phyloP scores from a whole-genome alignment of 345 rosid genomes.

The Pistacia vera region DNA sequence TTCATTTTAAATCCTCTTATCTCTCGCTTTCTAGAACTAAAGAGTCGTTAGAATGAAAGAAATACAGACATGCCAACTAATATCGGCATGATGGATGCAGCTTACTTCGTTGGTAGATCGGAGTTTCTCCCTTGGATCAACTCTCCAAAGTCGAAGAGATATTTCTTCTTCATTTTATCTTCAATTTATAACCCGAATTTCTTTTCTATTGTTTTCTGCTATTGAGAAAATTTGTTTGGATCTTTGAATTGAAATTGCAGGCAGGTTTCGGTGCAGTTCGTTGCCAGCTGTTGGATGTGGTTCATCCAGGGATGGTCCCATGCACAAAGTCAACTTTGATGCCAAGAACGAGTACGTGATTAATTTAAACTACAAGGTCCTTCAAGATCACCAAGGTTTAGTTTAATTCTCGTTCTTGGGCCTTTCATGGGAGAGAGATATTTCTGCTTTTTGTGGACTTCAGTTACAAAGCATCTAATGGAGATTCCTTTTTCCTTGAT shows the following conservation, averaged over 20 bases:
- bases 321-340: constrained; percentile 97
- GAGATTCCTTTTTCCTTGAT: too few species aligned
- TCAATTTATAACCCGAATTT: neutral
- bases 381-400: constrained; percentile 92
- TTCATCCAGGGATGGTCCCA: constrained; percentile 90
- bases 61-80: constrained; percentile 54
- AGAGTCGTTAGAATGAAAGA: constrained; percentile 37
- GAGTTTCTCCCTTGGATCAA: constrained; percentile 97
- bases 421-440: too few species aligned
- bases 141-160: constrained; percentile 99
- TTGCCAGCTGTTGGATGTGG: constrained; percentile 90
- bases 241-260: constrained; percentile 32
- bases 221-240: neutral
- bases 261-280: constrained; percentile 93
- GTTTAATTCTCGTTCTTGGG: too few species aligned
- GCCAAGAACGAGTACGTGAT: constrained; percentile 96
- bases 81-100: constrained; percentile 92
- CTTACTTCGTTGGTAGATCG: constrained; percentile 95
- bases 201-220: neutral
- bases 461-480: too few species aligned
- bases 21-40: neutral
- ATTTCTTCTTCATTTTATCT: neutral
- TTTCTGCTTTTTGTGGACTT: too few species aligned
- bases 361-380: constrained; percentile 95
- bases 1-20: constrained; percentile 24